Base-by-base conservation (phyloP, 1,139 yeast genomes). In the Pichia sp. region DNA sequence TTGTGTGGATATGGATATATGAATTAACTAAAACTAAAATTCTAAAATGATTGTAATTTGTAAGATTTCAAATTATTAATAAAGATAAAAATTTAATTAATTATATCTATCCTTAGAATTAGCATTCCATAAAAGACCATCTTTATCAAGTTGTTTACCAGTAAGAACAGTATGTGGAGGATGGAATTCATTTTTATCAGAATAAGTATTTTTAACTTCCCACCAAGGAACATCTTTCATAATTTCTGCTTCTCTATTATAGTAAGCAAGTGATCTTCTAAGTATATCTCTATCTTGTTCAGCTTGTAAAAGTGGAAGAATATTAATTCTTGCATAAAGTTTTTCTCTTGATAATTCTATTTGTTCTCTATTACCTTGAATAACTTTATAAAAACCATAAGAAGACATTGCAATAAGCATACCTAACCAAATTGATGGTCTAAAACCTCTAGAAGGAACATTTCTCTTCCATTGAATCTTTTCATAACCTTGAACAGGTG, bases 381-480 rank as follows among this genome's bases (percentile, higher is more conserved):
- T 74, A 49, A 78, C 72, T 58, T 74, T 70, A 66, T 82, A 83
- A 68, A 81, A 84, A 8, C 95, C 95, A 61, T 78, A 84, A 5
- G 80, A 71, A 66, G 84, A 76, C 62, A 80, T 59, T 9, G 79
- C 86, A 31, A 77, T 68, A 49, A 84, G 65, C 35, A 83, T 78
- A 62, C 78, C 76, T 51, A 85, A 73, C 68, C 82, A 86, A 44
- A 85, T 70, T 40, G 79, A 68, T 22, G 95, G 92, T 54, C 94
- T 72, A 68, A 86, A 85, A 4, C 96, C 95, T 59, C 95, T 74
- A 4, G 94, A 69, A 32, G 95, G 95, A 49, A 87, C 68, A 64
- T 86, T 83, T 66, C 95, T 78, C 69, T 82, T 84, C 95, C 95
- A 87, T 69, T 87, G 96, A 50, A 87, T 77, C 42, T 87, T 84